phyloP scores from a whole-genome alignment of 495 filamentous ascomycete species.

The Bombardia bombarda region DNA sequence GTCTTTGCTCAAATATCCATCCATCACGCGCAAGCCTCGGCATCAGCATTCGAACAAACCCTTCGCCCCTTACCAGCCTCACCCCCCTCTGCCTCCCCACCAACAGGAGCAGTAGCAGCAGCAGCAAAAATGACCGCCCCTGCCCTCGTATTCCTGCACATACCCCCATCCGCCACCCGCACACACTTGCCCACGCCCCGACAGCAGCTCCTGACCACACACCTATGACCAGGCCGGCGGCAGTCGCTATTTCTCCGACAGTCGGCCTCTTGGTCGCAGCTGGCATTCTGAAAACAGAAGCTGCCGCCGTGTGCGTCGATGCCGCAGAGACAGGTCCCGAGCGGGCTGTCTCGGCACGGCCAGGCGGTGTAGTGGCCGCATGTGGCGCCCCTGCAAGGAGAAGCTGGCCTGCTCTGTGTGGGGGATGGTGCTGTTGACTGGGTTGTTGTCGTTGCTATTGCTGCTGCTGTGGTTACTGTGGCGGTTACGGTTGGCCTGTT shows the following conservation, averaged over 20 bases:
- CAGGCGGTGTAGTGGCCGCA: conserved; percentile 1
- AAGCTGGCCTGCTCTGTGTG: too few relatives aligned
- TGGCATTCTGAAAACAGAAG: conserved; percentile 1
- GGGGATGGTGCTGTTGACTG: not conserved
- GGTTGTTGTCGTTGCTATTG: not conserved
- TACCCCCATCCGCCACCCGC: not conserved
- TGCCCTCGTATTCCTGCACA: not conserved
- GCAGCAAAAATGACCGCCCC: not conserved
- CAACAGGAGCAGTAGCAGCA: not conserved
- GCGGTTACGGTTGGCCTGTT: not conserved
- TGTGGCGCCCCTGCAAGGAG: not conserved
- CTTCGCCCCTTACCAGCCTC: too few relatives aligned
- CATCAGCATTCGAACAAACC: too few relatives aligned
- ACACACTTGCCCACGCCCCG: conserved; percentile 7
- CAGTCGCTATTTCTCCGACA: conserved; percentile 1
- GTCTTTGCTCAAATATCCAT: too few relatives aligned
- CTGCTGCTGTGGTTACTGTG: not conserved
- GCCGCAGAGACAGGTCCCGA: conserved; percentile 1
- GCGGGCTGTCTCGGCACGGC: not conserved
- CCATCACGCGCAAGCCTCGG: too few relatives aligned
- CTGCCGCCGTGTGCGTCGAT: not conserved
- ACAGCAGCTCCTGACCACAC: conserved; percentile 10
- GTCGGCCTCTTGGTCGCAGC: not conserved
- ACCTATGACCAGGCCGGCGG: not conserved
- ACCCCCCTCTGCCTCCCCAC: not conserved